Evolutionary conservation across 176 grass and related monocot genomes (phyloP).

Genomic region (Rhynchospora pubera): DNA sequence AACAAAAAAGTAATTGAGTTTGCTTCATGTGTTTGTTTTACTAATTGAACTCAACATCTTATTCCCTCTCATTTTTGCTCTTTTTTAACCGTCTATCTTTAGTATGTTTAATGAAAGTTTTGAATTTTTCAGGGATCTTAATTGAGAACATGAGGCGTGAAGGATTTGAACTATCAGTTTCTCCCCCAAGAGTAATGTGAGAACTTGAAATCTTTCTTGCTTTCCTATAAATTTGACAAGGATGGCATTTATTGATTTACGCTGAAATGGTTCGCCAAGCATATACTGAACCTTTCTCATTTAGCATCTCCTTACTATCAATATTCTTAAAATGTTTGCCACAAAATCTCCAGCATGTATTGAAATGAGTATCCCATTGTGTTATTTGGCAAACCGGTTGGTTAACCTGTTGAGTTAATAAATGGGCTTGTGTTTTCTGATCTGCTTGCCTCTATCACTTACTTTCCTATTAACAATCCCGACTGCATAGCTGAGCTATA

Average conservation of each 20-base stretch:
- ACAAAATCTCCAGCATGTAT: not conserved
- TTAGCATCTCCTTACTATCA: not conserved
- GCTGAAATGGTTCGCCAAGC: not conserved
- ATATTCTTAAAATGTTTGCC: too few relatives aligned
- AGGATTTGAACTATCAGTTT: conserved; percentile 97
- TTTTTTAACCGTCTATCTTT: not conserved
- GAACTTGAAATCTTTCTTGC: conserved; percentile 14
- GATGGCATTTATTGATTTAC: not conserved
- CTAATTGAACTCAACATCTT: not conserved
- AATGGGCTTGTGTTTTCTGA: not conserved
- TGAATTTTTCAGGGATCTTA: conserved; percentile 71
- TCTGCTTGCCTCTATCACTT: conserved; percentile 5
- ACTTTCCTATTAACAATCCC: not conserved
- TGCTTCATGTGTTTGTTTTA: not conserved
- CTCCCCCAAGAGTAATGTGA: conserved; percentile 97
- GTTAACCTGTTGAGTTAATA: not conserved
- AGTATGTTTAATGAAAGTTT: conserved; percentile 10
- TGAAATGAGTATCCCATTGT: not conserved
- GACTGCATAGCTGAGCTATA: not conserved
- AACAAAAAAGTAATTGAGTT: not conserved
- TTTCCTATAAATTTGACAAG: not conserved
- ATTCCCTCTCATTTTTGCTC: not conserved
- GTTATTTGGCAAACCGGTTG: not conserved
- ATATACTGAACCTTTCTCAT: not conserved
- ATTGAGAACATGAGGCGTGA: conserved; percentile 99